phyloP scores from a whole-genome alignment of 2,329 filamentous ascomycete species.

The Alternaria viburni region DNA sequence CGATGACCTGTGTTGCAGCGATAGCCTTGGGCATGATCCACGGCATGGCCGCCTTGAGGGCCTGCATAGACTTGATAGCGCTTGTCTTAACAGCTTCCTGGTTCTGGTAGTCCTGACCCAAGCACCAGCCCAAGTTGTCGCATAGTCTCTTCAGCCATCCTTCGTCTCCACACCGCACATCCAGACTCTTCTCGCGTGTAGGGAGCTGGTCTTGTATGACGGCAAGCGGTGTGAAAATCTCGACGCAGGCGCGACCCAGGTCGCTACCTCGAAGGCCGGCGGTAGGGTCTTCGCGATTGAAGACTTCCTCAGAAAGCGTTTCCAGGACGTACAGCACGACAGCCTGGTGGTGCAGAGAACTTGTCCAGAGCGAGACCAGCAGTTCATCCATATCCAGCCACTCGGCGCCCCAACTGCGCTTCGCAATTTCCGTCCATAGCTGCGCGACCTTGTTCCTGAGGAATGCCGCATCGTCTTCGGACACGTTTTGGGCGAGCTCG shows the following conservation, averaged over 20 bases:
- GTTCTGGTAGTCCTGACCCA: conserved; percentile 68
- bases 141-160: conserved; percentile 87
- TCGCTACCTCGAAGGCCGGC: conserved; percentile 82
- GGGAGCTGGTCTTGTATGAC: conserved; percentile 80
- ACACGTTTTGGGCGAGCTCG: conserved; percentile 74
- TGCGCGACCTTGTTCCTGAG: conserved; percentile 92
- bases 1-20: conserved; percentile 56
- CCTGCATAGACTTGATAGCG: conserved; percentile 76
- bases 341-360: conserved; percentile 72
- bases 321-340: conserved; percentile 89
- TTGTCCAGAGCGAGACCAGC: conserved; percentile 79
- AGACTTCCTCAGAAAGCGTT: conserved; percentile 91
- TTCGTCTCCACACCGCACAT: conserved; percentile 77
- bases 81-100: conserved; percentile 72
- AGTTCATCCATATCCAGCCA: conserved; percentile 95
- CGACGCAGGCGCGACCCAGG: conserved; percentile 87
- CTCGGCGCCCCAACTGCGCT: conserved; percentile 87
- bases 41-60: conserved; percentile 78
- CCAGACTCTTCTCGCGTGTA: conserved; percentile 70
- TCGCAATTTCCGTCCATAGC: conserved; percentile 93
- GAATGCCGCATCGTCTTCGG: conserved; percentile 76
- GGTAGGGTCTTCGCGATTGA: conserved; percentile 86
- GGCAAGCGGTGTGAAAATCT: conserved; percentile 83
- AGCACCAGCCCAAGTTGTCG: conserved; percentile 74
- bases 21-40: conserved; percentile 91